Conservation (phyloP, 129 eudicot genomes). For the Saposhnikovia divaricata region DNA sequence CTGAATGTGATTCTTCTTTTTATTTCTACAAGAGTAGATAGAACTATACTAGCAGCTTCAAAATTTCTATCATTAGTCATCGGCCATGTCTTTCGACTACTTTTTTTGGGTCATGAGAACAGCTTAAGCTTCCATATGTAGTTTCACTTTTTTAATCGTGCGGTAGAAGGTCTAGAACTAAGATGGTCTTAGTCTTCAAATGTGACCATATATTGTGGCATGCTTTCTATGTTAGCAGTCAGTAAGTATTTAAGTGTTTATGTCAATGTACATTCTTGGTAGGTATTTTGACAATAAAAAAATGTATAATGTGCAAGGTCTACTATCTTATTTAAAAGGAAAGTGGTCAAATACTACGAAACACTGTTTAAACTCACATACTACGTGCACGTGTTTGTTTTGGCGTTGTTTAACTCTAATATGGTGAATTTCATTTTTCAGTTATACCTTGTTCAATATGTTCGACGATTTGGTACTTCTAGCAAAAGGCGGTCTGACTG, state of each 20-base stretch:
- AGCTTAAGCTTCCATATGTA: neutral
- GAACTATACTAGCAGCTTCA: constrained; percentile 1
- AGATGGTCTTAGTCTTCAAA: neutral
- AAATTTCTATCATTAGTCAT: neutral
- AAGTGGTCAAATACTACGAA: neutral
- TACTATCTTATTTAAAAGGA: neutral
- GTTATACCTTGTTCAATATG: constrained; percentile 74
- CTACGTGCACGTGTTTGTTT: neutral
- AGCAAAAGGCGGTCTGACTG: constrained; percentile 87
- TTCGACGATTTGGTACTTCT: constrained; percentile 82
- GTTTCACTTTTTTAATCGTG: neutral
- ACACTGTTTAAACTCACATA: neutral
- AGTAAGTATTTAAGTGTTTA: constrained; percentile 2
- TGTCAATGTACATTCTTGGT: neutral
- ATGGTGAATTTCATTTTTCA: constrained; percentile 23
- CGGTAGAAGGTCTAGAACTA: neutral
- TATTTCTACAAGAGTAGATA: neutral
- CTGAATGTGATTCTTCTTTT: neutral
- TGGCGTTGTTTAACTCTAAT: neutral
- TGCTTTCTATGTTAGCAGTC: neutral
- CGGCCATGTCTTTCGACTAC: neutral
- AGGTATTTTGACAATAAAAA: neutral
- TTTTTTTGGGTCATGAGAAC: neutral
- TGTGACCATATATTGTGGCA: neutral
- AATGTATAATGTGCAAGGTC: neutral